Evolutionary conservation across 2,329 filamentous ascomycete species (phyloP).

Genomic region (Botryosphaeria agaves): DNA sequence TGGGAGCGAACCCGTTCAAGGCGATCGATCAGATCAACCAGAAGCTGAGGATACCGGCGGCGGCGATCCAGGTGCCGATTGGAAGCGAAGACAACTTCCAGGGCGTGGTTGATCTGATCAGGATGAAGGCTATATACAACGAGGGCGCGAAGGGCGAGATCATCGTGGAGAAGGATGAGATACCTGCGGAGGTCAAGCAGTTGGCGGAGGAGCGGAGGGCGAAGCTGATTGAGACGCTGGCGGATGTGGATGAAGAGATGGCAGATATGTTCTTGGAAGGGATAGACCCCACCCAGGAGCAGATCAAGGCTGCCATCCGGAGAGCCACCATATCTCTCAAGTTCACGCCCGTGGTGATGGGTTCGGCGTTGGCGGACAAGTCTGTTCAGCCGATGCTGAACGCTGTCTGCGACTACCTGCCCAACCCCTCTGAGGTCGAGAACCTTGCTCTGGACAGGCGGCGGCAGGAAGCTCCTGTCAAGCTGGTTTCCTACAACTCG

Average conservation of each 20-base stretch:
- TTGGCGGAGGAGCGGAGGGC: constrained; percentile 67
- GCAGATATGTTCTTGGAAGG: constrained; percentile 91
- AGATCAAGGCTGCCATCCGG: constrained; percentile 87
- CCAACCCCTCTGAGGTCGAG: constrained; percentile 75
- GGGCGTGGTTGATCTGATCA: constrained; percentile 81
- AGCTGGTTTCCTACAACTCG: constrained; percentile 83
- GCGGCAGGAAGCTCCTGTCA: constrained; percentile 60
- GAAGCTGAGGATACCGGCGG: constrained; percentile 84
- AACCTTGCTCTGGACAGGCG: constrained; percentile 79
- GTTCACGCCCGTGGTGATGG: constrained; percentile 94
- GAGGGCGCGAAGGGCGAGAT: constrained; percentile 65
- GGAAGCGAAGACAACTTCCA: constrained; percentile 81
- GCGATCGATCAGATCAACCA: constrained; percentile 94
- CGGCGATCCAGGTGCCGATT: constrained; percentile 88
- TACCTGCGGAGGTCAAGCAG: constrained; percentile 63
- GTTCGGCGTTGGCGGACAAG: constrained; percentile 87
- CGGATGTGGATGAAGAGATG: constrained; percentile 95
- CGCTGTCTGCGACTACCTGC: constrained; percentile 87
- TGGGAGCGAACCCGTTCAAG: constrained; percentile 97
- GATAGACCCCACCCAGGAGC: constrained; percentile 54
- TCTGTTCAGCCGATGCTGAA: constrained; percentile 93
- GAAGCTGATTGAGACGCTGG: constrained; percentile 81
- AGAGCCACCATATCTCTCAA: constrained; percentile 75
- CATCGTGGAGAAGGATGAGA: constrained; percentile 58
- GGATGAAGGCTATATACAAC: constrained; percentile 88